Percentiles rank a stretch among this genome's conserved stretches.
phyloP scores from a whole-genome alignment of 768 basidiomycete genomes.

The Leccinum obscurum region DNA sequence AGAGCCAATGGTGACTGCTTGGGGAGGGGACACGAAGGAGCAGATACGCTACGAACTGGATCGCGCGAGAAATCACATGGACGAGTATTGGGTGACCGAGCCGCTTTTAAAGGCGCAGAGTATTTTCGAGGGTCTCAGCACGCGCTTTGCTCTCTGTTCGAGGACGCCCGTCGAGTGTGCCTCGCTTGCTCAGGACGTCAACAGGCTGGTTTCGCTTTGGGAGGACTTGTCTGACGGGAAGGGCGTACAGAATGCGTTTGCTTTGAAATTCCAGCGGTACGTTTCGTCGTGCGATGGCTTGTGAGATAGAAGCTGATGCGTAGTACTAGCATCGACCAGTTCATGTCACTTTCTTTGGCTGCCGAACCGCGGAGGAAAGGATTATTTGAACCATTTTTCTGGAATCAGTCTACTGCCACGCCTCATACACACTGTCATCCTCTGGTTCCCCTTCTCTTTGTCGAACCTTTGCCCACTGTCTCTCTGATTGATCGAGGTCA shows the following conservation, averaged over 20 bases:
- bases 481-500: slow-evolving; percentile 67
- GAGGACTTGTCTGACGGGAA: slow-evolving; percentile 41
- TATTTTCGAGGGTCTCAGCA: slow-evolving; percentile 55
- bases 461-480: slow-evolving; percentile 68
- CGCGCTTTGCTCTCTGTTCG: slow-evolving; percentile 51
- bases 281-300: slow-evolving; percentile 23
- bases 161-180: slow-evolving; percentile 38
- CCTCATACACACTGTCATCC: slow-evolving; percentile 43
- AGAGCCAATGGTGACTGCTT: slow-evolving; percentile 57
- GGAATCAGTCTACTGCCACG: slow-evolving; percentile 48
- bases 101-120: slow-evolving; percentile 42
- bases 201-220: slow-evolving; percentile 59
- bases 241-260: slow-evolving; percentile 42
- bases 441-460: slow-evolving; percentile 69
- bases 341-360: slow-evolving; percentile 74
- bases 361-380: slow-evolving; percentile 75
- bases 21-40: slow-evolving; percentile 62
- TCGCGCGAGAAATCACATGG: slow-evolving; percentile 45
- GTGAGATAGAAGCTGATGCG: neutral
- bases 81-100: slow-evolving; percentile 44
- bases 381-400: slow-evolving; percentile 76
- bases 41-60: slow-evolving; percentile 49
- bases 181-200: slow-evolving; percentile 47
- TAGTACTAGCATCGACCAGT: slow-evolving; percentile 62
- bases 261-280: slow-evolving; percentile 63